phyloP scores from a whole-genome alignment of 495 filamentous ascomycete species.

The Astrothelium macrocarpum region DNA sequence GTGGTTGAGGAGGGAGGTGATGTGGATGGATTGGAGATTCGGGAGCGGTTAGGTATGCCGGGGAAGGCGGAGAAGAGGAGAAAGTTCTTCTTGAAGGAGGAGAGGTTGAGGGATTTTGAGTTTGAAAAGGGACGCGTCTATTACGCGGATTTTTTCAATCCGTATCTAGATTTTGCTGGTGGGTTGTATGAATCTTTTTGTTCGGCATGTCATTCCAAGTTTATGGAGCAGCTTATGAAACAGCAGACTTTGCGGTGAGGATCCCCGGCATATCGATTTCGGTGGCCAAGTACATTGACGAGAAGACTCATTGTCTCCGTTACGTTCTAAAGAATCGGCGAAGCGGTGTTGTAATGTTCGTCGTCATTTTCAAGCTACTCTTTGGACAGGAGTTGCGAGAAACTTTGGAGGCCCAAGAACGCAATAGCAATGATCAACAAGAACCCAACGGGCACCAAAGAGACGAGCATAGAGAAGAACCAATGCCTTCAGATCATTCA shows the following conservation, averaged over 20 bases:
- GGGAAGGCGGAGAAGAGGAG: conserved; percentile 20
- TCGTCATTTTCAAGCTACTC: conserved; percentile 28
- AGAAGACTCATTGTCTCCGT: conserved; percentile 30
- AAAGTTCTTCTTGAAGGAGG: conserved; percentile 27
- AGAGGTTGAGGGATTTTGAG: conserved; percentile 39
- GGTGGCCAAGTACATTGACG: conserved; percentile 30
- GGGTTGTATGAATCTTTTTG: conserved; percentile 15
- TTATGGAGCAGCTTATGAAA: background rate
- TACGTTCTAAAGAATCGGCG: conserved; percentile 31
- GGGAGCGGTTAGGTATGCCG: conserved; percentile 23
- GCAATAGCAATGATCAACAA: conserved; percentile 8
- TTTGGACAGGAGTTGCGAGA: conserved; percentile 27
- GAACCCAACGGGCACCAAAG: background rate
- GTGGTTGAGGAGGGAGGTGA: conserved; percentile 59
- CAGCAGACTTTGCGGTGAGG: conserved; percentile 26
- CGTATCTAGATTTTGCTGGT: conserved; percentile 75
- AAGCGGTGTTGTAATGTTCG: conserved; percentile 29
- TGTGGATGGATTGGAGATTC: conserved; percentile 43
- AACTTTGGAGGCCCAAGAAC: conserved; percentile 5
- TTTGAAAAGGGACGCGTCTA: conserved; percentile 56
- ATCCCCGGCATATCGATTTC: conserved; percentile 30
- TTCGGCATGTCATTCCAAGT: background rate
- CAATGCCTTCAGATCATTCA: background rate
- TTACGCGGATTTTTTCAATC: conserved; percentile 77
- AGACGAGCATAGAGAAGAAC: background rate